These are phyloP conservation scores for Aquanectria penicillioides DNA, from an alignment of 2,329 filamentous ascomycete species.

Conservation along the genomic window DNA sequence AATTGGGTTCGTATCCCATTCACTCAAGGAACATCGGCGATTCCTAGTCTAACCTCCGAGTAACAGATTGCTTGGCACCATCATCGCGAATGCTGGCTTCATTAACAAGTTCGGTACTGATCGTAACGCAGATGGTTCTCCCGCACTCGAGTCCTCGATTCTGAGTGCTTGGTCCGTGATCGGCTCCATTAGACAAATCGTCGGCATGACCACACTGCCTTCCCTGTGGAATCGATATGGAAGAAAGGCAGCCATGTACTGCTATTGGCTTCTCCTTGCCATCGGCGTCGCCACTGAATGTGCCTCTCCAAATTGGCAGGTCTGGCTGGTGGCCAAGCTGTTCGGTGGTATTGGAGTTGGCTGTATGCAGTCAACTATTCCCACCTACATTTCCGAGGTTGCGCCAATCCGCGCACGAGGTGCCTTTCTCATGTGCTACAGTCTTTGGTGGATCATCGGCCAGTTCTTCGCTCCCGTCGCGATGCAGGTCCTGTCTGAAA, in stretches of 20 bases:
- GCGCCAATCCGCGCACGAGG: slow-evolving; percentile 46
- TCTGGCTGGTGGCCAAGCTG: slow-evolving; percentile 18
- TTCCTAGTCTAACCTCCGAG: too few relatives aligned
- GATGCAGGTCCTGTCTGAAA: slow-evolving; percentile 46
- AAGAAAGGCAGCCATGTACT: neutral
- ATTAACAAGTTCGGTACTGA: neutral
- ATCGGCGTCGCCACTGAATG: slow-evolving; percentile 6
- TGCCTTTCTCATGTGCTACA: slow-evolving; percentile 51
- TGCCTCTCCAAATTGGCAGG: slow-evolving; percentile 3
- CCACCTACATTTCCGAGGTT: slow-evolving; percentile 23
- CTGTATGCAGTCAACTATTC: slow-evolving; percentile 18
- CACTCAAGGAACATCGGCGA: too few relatives aligned
- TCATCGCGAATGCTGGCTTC: slow-evolving; percentile 3
- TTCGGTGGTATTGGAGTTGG: slow-evolving; percentile 21
- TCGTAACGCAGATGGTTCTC: neutral
- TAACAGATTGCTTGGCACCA: neutral
- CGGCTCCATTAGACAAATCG: neutral
- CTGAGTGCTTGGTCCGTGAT: neutral
- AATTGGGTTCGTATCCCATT: slow-evolving; percentile 1
- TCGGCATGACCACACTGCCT: slow-evolving; percentile 1
- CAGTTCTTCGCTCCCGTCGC: slow-evolving; percentile 54
- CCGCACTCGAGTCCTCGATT: neutral
- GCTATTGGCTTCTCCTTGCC: neutral
- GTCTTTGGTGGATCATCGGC: slow-evolving; percentile 55
- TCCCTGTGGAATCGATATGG: neutral